These are phyloP conservation scores for Myochromella boudieri DNA, from an alignment of 768 basidiomycete genomes.

Conservation along the genomic window DNA sequence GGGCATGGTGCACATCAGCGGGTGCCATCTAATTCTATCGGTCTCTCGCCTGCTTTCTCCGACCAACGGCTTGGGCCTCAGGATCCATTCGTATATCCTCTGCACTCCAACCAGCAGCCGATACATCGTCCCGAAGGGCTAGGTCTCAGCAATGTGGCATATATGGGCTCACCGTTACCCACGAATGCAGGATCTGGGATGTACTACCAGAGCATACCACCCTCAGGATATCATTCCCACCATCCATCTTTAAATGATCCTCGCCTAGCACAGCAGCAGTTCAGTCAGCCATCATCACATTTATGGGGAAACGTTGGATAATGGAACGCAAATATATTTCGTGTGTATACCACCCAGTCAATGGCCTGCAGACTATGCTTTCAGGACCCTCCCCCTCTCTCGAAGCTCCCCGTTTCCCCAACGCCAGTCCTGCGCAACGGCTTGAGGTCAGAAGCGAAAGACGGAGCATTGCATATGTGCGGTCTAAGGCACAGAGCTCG, in stretches of 20 bases:
- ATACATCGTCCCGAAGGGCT: constrained; percentile 24
- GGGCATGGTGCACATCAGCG: constrained; percentile 25
- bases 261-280: constrained; percentile 24
- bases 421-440: not conserved
- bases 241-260: constrained; percentile 30
- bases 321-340: not conserved
- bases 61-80: constrained; percentile 20
- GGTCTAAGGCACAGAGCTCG: too few relatives aligned
- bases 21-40: constrained; percentile 25
- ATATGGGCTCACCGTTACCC: constrained; percentile 13
- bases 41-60: constrained; percentile 21
- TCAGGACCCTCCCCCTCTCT: constrained; percentile 3
- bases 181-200: constrained; percentile 9
- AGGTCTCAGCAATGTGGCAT: constrained; percentile 14
- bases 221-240: constrained; percentile 24
- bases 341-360: not conserved
- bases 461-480: constrained; percentile 2
- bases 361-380: constrained; percentile 5
- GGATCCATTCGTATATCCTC: constrained; percentile 28
- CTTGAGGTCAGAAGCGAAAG: not conserved
- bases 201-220: constrained; percentile 19
- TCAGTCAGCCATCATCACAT: constrained; percentile 31
- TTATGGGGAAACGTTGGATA: constrained; percentile 35
- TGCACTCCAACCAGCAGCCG: constrained; percentile 19
- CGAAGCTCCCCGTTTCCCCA: constrained; percentile 2